phyloP scores from a whole-genome alignment of 306 rosid genomes.

The Astragalus glycyphyllos region DNA sequence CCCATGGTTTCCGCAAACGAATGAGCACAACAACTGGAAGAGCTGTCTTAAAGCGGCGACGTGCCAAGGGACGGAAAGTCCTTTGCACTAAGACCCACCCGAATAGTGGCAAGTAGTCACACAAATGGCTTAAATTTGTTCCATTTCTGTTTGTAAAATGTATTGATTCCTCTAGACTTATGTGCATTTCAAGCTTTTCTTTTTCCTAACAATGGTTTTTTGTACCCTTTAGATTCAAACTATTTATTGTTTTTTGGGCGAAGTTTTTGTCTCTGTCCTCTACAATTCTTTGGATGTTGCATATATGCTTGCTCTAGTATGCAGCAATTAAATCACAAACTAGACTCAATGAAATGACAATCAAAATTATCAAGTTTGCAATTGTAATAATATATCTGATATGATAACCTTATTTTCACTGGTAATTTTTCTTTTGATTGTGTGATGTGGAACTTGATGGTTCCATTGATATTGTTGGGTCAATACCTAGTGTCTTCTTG shows the following conservation, averaged over 20 bases:
- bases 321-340: constrained; percentile 7
- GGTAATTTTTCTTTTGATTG: not conserved
- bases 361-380: not conserved
- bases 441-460: too few relatives aligned
- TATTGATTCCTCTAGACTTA: constrained; percentile 28
- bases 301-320: constrained; percentile 4
- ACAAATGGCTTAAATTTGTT: not conserved
- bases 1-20: constrained; percentile 86
- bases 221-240: constrained; percentile 34
- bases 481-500: too few relatives aligned
- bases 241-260: not conserved
- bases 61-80: constrained; percentile 89
- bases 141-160: constrained; percentile 16
- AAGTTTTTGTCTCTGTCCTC: not conserved
- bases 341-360: constrained; percentile 17
- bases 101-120: constrained; percentile 63
- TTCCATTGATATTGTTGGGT: too few relatives aligned
- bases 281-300: constrained; percentile 33
- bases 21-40: constrained; percentile 92
- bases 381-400: not conserved
- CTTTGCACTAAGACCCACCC: constrained; percentile 89
- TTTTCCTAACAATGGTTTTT: constrained; percentile 9
- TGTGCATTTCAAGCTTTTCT: constrained; percentile 31
- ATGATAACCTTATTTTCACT: constrained; percentile 12
- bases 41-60: constrained; percentile 76